These are phyloP conservation scores for Alectoria sarmentosa DNA, from an alignment of 495 filamentous ascomycete species.

Conservation along the genomic window DNA sequence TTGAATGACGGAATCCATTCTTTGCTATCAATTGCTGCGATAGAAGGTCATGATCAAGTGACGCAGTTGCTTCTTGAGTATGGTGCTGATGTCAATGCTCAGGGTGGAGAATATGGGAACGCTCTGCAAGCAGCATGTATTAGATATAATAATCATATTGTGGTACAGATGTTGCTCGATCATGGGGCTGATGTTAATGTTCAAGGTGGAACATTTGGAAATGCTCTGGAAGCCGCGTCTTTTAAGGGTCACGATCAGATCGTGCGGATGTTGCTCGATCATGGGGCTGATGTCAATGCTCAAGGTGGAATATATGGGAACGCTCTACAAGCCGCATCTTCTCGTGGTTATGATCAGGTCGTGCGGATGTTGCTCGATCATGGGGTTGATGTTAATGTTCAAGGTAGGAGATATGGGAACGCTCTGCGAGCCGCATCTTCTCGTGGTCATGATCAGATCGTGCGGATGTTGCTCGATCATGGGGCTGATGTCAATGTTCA, in stretches of 20 bases:
- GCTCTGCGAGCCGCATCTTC: neutral
- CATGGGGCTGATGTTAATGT: too few relatives aligned
- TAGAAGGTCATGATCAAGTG: neutral
- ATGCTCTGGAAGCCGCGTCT: too few relatives aligned
- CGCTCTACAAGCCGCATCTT: too few relatives aligned
- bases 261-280: too few relatives aligned
- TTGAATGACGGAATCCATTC: neutral
- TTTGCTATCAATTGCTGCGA: neutral
- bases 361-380: slow-evolving; percentile 8
- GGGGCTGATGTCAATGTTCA: too few relatives aligned
- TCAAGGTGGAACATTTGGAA: too few relatives aligned
- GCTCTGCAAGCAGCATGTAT: neutral
- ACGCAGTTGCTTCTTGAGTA: neutral
- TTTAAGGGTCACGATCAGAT: too few relatives aligned
- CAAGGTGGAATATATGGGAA: too few relatives aligned
- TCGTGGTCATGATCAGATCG: neutral
- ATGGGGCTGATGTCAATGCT: too few relatives aligned
- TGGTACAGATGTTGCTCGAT: too few relatives aligned
- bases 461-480: neutral
- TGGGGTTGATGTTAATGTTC: slow-evolving; percentile 12
- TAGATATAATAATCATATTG: neutral
- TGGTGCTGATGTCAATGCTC: neutral
- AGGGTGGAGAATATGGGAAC: neutral
- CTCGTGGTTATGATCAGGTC: slow-evolving; percentile 1
- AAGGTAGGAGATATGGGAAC: neutral